Evolutionary conservation across 2,329 filamentous ascomycete genomes (phyloP).

Genomic region (Fusarium floridanum): DNA sequence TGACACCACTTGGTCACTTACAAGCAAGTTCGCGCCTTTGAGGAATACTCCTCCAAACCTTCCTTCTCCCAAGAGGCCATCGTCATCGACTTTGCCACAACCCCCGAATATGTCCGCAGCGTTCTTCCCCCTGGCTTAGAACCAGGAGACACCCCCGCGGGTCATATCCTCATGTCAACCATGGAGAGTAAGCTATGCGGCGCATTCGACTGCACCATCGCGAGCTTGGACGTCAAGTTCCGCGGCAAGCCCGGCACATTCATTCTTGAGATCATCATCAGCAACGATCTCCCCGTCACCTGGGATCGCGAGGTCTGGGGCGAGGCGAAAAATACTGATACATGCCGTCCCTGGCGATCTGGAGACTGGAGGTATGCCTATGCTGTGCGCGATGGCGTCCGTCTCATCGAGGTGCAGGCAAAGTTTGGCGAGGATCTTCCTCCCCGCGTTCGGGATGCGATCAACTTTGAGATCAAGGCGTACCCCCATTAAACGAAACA

Average conservation of each 20-base stretch:
- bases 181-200: slow-evolving; percentile 10
- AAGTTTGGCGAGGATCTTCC: slow-evolving; percentile 3
- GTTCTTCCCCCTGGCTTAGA: slow-evolving; percentile 6
- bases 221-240: slow-evolving; percentile 1
- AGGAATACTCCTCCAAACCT: background rate
- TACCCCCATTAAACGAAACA: background rate
- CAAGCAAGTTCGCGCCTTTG: background rate
- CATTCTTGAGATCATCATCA: slow-evolving; percentile 14
- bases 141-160: background rate
- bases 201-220: slow-evolving; percentile 9
- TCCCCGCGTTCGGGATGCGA: background rate
- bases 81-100: slow-evolving; percentile 8
- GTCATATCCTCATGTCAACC: background rate
- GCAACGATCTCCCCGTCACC: background rate
- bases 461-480: slow-evolving; percentile 14
- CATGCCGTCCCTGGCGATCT: background rate
- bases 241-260: background rate
- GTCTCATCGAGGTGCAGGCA: slow-evolving; percentile 11
- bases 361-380: slow-evolving; percentile 4
- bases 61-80: slow-evolving; percentile 15
- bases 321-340: slow-evolving; percentile 1
- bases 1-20: background rate
- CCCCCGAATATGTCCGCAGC: slow-evolving; percentile 9
- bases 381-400: slow-evolving; percentile 8
- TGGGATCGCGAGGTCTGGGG: slow-evolving; percentile 17